Evolutionary conservation across 2,329 filamentous ascomycete genomes (phyloP).

Genomic region (Monilinia fructicola): DNA sequence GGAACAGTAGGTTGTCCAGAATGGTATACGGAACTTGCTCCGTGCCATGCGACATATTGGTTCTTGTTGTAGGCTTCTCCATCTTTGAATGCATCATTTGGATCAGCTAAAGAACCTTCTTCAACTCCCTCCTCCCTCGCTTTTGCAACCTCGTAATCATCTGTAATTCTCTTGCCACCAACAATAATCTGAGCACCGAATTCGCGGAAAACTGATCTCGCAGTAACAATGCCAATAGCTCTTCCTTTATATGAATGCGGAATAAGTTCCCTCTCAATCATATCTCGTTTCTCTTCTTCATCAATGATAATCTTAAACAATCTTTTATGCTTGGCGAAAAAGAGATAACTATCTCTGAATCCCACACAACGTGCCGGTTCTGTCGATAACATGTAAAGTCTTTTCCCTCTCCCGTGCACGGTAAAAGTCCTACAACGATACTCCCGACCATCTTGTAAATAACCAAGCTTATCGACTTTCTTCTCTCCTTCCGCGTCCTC

Average conservation of each 20-base stretch:
- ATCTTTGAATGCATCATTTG: constrained; percentile 75
- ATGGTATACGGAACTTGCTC: constrained; percentile 93
- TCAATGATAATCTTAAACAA: constrained; percentile 98
- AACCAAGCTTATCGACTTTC: constrained; percentile 89
- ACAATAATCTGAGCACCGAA: constrained; percentile 95
- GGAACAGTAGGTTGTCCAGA: constrained; percentile 76
- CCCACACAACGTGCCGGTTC: constrained; percentile 95
- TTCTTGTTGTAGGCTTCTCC: constrained; percentile 97
- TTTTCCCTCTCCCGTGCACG: constrained; percentile 75
- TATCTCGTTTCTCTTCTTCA: constrained; percentile 93
- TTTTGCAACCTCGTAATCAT: constrained; percentile 84
- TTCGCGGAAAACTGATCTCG: constrained; percentile 93
- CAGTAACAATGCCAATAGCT: constrained; percentile 94
- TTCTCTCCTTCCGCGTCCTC: constrained; percentile 85
- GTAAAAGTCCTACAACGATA: constrained; percentile 96
- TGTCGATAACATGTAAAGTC: constrained; percentile 97
- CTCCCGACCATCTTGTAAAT: constrained; percentile 78
- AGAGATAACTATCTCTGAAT: constrained; percentile 96
- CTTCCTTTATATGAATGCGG: constrained; percentile 98
- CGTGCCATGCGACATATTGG: constrained; percentile 98
- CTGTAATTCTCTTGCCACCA: constrained; percentile 78
- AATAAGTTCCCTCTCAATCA: constrained; percentile 94
- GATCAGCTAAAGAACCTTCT: constrained; percentile 89
- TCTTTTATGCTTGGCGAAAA: constrained; percentile 96
- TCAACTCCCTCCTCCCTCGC: constrained; percentile 74